phyloP scores from a whole-genome alignment of 2,329 filamentous ascomycete genomes.

The Cladosporium sp. region DNA sequence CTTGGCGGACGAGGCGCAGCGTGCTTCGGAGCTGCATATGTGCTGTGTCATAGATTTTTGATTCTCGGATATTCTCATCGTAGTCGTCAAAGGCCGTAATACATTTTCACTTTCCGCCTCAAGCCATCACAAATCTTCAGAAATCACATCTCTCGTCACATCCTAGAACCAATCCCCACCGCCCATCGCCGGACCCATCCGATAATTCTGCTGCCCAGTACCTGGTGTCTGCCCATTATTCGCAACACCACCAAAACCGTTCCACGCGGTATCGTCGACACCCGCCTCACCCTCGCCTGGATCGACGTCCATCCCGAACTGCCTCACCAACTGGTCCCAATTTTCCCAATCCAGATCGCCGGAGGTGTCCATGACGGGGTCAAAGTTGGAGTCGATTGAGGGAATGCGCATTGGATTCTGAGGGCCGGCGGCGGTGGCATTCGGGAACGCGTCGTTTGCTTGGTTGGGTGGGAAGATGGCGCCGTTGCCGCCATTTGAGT shows the following conservation, averaged over 20 bases:
- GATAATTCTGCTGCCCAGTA: conserved; percentile 18
- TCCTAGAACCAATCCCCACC: conserved; percentile 25
- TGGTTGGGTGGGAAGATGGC: background rate
- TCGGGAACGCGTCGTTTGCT: background rate
- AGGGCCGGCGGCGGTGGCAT: background rate
- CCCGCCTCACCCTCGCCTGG: conserved; percentile 17
- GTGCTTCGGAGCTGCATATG: too few relatives aligned
- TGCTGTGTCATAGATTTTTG: too few relatives aligned
- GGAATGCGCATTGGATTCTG: background rate
- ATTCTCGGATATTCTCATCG: too few relatives aligned
- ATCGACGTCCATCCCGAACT: conserved; percentile 41
- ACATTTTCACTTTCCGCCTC: too few relatives aligned
- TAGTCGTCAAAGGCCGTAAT: too few relatives aligned
- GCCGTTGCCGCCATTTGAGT: background rate
- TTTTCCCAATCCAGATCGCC: conserved; percentile 42
- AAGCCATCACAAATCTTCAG: too few relatives aligned
- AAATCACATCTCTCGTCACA: background rate
- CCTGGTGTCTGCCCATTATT: conserved; percentile 13
- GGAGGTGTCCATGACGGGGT: conserved; percentile 31
- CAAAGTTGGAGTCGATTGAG: conserved; percentile 19
- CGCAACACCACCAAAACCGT: conserved; percentile 12
- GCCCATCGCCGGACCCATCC: conserved; percentile 25
- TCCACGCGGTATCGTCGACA: conserved; percentile 4
- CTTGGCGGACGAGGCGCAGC: too few relatives aligned
- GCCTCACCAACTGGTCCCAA: conserved; percentile 43